Evolutionary conservation across 2,329 filamentous ascomycete genomes (phyloP), one percentile per base, ranked within the genome.

Genomic region (Penicillium polonicum): DNA sequence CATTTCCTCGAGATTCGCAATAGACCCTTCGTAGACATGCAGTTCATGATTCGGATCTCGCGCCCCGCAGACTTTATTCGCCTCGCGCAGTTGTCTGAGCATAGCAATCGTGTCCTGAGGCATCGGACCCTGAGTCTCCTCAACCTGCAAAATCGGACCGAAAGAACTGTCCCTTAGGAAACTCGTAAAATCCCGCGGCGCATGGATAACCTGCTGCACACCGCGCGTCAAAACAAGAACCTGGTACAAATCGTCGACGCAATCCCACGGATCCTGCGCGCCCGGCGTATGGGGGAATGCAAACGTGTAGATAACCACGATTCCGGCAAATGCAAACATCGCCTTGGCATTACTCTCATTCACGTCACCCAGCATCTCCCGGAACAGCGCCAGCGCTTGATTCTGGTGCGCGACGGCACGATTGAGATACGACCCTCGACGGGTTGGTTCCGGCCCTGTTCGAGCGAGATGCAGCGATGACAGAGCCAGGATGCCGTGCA

Each of bases 241-340:
- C 39, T 74, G 70, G 17, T 69, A 63, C 12, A 76, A 54, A 49
- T 75, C 72, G 35, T 70, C 67, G n/a, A 75, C 62, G 23, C 64
- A 68, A 29, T 60, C 57, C 61, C 65, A 68, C 4, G 66, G 65
- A 38, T 72, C 68, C n/a, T 63, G 62, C 9, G 55, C 55, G 8
- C 69, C 68, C 0, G 68, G 66, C 1, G 63, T 60, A 41, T 69
- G 66, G 3, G 72, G 71, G 42, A 71, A 75, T 0, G 69, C 76
- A 48, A 76, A 76, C 1, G 74, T 70, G 51, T 76, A 76, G 17
- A 76, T 64, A 21, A 72, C 71, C 12, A 76, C 70, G 21, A 78
- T 62, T 15, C 69, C 62, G 0, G 74, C 69, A 45, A 76, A 74
- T 1, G 72, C 68, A 52, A 78, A 76, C 60, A 78, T 70, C 1